Evolutionary conservation across 441 rosid genomes (phyloP), one percentile per base, ranked within the genome.

Genomic region (Croton laevigatus): DNA sequence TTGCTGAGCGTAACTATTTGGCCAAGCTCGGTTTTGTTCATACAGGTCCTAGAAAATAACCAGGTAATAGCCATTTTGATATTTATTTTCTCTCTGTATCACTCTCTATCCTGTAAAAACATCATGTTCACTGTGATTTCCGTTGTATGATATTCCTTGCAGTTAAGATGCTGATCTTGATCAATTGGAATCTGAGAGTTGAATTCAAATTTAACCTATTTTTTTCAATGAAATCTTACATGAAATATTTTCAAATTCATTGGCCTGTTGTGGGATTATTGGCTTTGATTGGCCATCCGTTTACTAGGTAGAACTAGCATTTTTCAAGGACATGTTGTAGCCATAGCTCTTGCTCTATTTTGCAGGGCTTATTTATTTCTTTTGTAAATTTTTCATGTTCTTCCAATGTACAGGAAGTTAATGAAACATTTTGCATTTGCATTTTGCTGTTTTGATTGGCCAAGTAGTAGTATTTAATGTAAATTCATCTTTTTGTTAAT

Each of bases 1-100:
- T 94, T 79, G 98, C 97, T 11, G 98, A 89, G 84, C 87, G 80
- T 77, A 86, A 86, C 75, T 94, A 92, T 82, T 67, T 94, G 71
- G 82, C 88, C 44, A 81, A 51, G 17, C 94, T 94, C 34, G 77
- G 85, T 75, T 90, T 83, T 76, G 91, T 90, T 64, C 89, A 79
- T 68, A 90, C 81, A 32, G 78, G 73, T 59, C 72, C 73, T 40
- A 65, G 27, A 58, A 11, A 54, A 60, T 72, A 63, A 71, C 68
- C 23, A 57, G 79, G 80, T 74, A 61, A 34, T 6, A 13, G 38
- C 16, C 6, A 49, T 0, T 16, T 48, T 16, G 4, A 13, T 1
- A 14, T 8, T 5, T 8, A 13, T 62, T n/a, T n/a, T 68, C 36
- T 23, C 53, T 6, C 14, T n/a, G 0, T 27, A 27, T 27, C 32